Evolutionary conservation across 73 alveolate species (phyloP).

Genomic region (Paramecium tetraurelia): DNA sequence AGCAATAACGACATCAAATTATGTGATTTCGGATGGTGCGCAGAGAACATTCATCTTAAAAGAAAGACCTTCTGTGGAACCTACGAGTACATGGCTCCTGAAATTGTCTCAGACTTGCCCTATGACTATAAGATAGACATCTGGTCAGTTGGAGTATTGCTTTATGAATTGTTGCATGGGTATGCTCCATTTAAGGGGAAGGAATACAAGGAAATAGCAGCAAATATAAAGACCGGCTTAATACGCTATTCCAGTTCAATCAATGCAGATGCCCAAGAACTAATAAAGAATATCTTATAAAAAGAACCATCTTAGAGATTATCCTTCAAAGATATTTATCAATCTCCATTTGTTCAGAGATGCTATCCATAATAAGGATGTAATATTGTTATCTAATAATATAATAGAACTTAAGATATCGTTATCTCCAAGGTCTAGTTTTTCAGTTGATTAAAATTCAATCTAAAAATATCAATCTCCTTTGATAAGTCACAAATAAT

Average conservation of each 20-base stretch:
- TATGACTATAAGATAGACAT: constrained; percentile 80
- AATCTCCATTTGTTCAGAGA: constrained; percentile 7
- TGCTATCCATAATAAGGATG: not conserved
- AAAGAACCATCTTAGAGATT: constrained; percentile 73
- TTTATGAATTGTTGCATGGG: constrained; percentile 83
- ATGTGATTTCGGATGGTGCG: constrained; percentile 88
- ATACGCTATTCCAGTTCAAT: constrained; percentile 65
- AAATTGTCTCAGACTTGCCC: constrained; percentile 74
- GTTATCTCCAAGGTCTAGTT: constrained; percentile 34
- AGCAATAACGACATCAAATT: constrained; percentile 68
- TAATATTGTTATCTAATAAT: not conserved
- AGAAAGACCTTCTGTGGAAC: constrained; percentile 64
- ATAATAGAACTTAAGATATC: not conserved
- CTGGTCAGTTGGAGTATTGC: constrained; percentile 82
- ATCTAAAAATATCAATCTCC: constrained; percentile 44
- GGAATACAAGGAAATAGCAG: constrained; percentile 70
- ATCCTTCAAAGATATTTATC: constrained; percentile 41
- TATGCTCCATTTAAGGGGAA: constrained; percentile 82
- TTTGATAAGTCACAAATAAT: not conserved
- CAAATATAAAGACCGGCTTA: constrained; percentile 72
- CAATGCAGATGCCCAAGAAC: constrained; percentile 65
- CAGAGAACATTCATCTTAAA: constrained; percentile 62
- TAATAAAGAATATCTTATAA: constrained; percentile 67
- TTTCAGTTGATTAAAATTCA: not conserved
- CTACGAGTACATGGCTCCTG: constrained; percentile 68